Conservation (phyloP, 164 flowering plant genomes). For the Tetrastigma voinierianum region DNA sequence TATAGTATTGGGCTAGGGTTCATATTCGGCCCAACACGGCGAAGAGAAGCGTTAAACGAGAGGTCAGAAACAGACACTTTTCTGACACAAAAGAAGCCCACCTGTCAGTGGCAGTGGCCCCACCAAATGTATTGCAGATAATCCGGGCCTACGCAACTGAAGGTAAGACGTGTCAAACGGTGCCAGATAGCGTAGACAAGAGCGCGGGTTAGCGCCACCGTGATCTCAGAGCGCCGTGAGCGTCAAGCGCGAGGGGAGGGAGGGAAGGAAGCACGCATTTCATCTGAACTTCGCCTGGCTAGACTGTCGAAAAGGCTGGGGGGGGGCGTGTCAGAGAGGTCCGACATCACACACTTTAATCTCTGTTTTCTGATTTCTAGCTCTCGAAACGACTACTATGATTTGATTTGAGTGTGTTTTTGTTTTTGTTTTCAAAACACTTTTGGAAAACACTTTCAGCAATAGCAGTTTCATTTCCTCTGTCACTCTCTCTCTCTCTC, state of each 20-base stretch:
- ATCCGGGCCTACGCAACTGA: background rate
- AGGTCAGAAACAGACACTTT: background rate
- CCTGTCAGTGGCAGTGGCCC: background rate
- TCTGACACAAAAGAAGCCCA: background rate
- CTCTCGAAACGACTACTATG: background rate
- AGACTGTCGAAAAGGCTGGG: slow-evolving; percentile 13
- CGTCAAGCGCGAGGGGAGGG: background rate
- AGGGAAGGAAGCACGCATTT: background rate
- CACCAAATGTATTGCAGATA: background rate
- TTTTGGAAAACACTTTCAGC: too few relatives aligned
- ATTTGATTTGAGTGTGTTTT: too few relatives aligned
- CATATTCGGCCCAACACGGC: background rate
- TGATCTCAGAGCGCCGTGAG: background rate
- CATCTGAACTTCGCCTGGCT: slow-evolving; percentile 9
- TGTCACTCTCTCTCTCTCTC: slow-evolving; percentile 3
- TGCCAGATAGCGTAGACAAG: slow-evolving; percentile 5
- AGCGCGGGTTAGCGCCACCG: slow-evolving; percentile 5
- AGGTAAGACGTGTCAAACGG: slow-evolving; percentile 4
- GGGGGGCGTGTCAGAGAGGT: background rate
- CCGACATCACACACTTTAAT: background rate
- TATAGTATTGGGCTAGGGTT: too few relatives aligned
- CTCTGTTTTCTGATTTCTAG: background rate
- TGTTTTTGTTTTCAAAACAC: too few relatives aligned
- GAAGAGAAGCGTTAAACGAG: background rate
- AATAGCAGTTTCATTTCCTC: background rate